Evolutionary conservation across 371 early-diverging fungal species (phyloP), one percentile per base, ranked within the genome.

Genomic region (Zopfochytrium polystomum): DNA sequence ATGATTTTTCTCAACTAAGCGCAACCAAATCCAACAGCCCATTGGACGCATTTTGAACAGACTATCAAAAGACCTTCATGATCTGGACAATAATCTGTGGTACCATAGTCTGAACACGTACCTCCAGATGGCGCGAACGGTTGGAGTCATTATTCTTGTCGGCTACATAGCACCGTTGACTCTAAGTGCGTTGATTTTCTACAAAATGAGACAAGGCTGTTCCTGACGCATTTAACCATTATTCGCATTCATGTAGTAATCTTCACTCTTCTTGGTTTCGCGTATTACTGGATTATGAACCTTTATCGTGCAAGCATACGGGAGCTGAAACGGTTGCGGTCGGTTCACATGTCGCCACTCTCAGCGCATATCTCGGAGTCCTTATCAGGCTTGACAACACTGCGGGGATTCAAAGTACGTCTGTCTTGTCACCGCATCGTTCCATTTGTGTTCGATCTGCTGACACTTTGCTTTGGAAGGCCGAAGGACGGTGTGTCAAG

Each of bases 31-130:
- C n/a, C n/a, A 15, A 29, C 88, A 90, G 5, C 95, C 95, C 2
- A 49, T 90, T 18, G 93, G 93, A 5, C 82, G 93, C 44, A 87
- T 95, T 54, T 73, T 93, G 58, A 90, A 91, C 65, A 78, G 92
- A 32, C 90, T 92, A 68, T 80, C 54, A 63, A 77, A 44, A 5
- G 74, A 74, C 52, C 58, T 74, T 13, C 32, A 45, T 44, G 35
- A 32, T 27, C 46, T 63, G 11, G 67, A 72, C 57, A 44, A 15
- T 26, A n/a, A n/a, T n/a, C n/a, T n/a, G n/a, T n/a, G n/a, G n/a
- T n/a, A n/a, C n/a, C n/a, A n/a, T n/a, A n/a, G n/a, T n/a, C n/a
- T n/a, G n/a, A n/a, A n/a, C n/a, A n/a, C n/a, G n/a, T n/a, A n/a
- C 2, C 22, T 43, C 32, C 18, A 20, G 33, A 42, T 20, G 23